Evolutionary conservation across 2,329 filamentous ascomycete species (phyloP), one percentile per base, ranked within the genome.

Genomic region (Aspergillus tamarii): DNA sequence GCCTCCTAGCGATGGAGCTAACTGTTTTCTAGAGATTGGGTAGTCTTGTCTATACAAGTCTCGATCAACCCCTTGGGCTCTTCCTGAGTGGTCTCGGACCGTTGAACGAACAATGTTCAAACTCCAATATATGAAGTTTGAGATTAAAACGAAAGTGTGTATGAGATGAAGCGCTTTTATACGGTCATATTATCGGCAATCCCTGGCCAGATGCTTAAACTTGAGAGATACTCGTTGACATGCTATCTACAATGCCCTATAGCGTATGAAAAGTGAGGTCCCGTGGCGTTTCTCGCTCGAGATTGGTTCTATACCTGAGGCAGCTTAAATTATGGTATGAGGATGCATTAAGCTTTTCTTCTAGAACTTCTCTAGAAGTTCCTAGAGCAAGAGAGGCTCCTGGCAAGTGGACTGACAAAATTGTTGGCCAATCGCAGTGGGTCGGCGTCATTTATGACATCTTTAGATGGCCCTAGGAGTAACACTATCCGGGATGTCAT

Each of bases 311-410:
- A 12, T 41, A 21, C 52, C 21, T 4, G 21, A 26, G 30, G n/a
- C 21, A 26, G 30, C 34, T 14, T 14, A 23, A 11, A 3, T 39
- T 12, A 2, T 26, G 10, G 9, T 23, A 39, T 7, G 52, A 55
- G 52, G 52, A 23, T 32, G n/a, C 32, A 39, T 55, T 41, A 55
- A 39, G 52, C 30, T 55, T 55, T 55, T 32, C 30, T 39, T 39
- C 52, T 39, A 39, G 52, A 55, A 55, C 6, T 16, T 55, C 52
- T 55, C 32, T 55, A 55, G 32, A 55, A 23, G 14, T 32, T 39
- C 30, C 11, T 21, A 14, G n/a, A 34, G 30, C 7, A 54, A 36
- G 30, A 54, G n/a, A 23, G 19, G 52, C 28, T 9, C n/a, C 19
- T 10, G 11, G 10, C 10, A 23, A 39, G 19, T 14, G 52, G 36